Base-by-base conservation (phyloP, 129 eudicot genomes). In the Tagetes patula region DNA sequence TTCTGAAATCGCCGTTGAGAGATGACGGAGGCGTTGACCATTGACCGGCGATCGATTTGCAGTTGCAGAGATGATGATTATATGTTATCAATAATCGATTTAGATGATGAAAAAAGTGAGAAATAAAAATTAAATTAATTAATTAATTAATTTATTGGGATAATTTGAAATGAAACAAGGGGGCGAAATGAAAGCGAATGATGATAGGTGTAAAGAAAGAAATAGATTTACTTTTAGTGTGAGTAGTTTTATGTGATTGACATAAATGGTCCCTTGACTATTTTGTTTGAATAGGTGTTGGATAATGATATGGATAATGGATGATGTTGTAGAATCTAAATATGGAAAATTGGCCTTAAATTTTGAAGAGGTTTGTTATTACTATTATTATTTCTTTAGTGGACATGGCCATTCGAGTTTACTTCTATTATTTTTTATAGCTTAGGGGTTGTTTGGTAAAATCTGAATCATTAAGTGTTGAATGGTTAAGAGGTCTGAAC, bases 41-140 rank as follows among this genome's bases (percentile, higher is more conserved):
- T 63, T 66, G 83, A 67, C 78, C 60, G 69, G 11, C 77, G 84
- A 84, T 75, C 27, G 27, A 20, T 20, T 20, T 20, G 27, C 27
- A 20, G 27, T 20, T 20, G 27, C 27, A 20, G 27, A 54, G 3
- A 54, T 0, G 54, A 42, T 59, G 60, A 47, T 71, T 66, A 70
- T 43, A 69, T 40, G 84, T 73, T 11, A 61, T 61, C 9, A n/a
- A 37, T 7, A 61, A 20, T 20, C 27, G 27, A 20, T 6, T 58
- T 32, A 40, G 14, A 34, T 36, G 53, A 41, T 30, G 31, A 14
- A 3, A 4, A 20, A 14, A 32, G 8, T 58, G 43, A 20, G 27
- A 20, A 20, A 20, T 20, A 20, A 20, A 20, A 20, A 20, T 20
- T 20, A 20, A 20, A 20, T 20, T 20, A 20, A 20, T 20, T 20